These are phyloP conservation scores for Aspergillus sp. DNA, from an alignment of 2,329 filamentous ascomycete species.

Conservation along the genomic window DNA sequence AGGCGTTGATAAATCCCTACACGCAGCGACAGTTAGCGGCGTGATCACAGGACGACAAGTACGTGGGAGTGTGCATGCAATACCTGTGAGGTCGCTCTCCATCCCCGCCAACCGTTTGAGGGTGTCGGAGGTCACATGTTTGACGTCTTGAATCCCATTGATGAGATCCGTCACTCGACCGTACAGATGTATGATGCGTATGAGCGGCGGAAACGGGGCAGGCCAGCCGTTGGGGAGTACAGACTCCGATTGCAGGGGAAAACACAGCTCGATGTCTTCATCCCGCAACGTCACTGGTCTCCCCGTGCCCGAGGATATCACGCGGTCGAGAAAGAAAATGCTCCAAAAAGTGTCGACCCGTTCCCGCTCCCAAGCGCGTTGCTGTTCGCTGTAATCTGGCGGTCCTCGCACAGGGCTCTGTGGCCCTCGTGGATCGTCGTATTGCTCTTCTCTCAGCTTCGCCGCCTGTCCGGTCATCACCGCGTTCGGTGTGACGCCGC, in stretches of 20 bases:
- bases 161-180: slow-evolving; percentile 80
- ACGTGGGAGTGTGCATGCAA: slow-evolving; percentile 32
- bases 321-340: slow-evolving; percentile 81
- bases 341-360: slow-evolving; percentile 87
- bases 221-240: slow-evolving; percentile 65
- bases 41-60: neutral
- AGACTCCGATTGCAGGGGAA: slow-evolving; percentile 58
- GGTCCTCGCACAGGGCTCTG: slow-evolving; percentile 24
- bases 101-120: slow-evolving; percentile 71
- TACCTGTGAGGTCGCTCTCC: slow-evolving; percentile 71
- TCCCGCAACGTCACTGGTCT: slow-evolving; percentile 80
- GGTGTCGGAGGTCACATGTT: slow-evolving; percentile 73
- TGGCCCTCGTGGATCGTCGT: slow-evolving; percentile 42
- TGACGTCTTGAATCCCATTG: slow-evolving; percentile 73
- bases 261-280: slow-evolving; percentile 78
- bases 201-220: slow-evolving; percentile 73
- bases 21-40: slow-evolving; percentile 2
- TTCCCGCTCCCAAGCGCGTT: slow-evolving; percentile 70
- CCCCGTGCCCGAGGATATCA: slow-evolving; percentile 84
- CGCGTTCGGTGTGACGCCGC: slow-evolving; percentile 56
- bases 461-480: slow-evolving; percentile 47
- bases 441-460: slow-evolving; percentile 45
- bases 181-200: slow-evolving; percentile 82
- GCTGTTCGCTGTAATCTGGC: slow-evolving; percentile 52
- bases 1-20: slow-evolving; percentile 67